These are phyloP conservation scores for Purpureocillium takamizusanense DNA, from an alignment of 2,329 filamentous ascomycete genomes.

Conservation along the genomic window DNA sequence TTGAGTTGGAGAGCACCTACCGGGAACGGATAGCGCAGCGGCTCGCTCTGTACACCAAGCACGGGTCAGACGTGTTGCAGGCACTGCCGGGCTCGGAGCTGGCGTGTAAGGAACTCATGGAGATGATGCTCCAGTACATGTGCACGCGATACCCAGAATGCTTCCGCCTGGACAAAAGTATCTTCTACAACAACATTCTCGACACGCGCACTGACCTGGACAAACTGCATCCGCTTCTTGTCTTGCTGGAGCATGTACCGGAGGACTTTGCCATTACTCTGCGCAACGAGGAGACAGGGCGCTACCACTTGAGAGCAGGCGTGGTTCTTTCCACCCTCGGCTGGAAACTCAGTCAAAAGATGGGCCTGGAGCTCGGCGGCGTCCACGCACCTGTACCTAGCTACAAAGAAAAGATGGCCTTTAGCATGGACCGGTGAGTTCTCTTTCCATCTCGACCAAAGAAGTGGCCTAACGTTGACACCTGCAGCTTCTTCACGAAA, in stretches of 20 bases:
- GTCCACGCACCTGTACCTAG: conserved; percentile 73
- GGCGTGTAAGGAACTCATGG: conserved; percentile 79
- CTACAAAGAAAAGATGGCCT: conserved; percentile 80
- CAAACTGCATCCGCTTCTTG: conserved; percentile 53
- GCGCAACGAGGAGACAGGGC: conserved; percentile 59
- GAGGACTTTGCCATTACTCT: conserved; percentile 78
- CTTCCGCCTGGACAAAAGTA: conserved; percentile 52
- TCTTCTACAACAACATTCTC: conserved; percentile 63
- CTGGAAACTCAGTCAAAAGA: conserved; percentile 69
- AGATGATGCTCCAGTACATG: conserved; percentile 76
- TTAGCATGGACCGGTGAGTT: conserved; percentile 71
- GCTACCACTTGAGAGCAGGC: conserved; percentile 67
- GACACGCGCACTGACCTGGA: conserved; percentile 51
- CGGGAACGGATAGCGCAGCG: conserved; percentile 58
- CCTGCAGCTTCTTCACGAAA: conserved; percentile 65
- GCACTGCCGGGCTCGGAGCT: conserved; percentile 66
- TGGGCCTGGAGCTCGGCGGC: conserved; percentile 58
- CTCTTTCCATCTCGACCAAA: no score
- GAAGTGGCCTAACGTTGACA: no score
- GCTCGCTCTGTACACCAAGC: conserved; percentile 50
- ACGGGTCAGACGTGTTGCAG: conserved; percentile 57
- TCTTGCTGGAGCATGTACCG: conserved; percentile 69
- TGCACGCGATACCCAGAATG: conserved; percentile 67
- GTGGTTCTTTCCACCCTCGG: conserved; percentile 72
- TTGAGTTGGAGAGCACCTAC: conserved; percentile 78